Conservation (phyloP, 2,329 filamentous ascomycete species). For the Fusarium paranaense region DNA sequence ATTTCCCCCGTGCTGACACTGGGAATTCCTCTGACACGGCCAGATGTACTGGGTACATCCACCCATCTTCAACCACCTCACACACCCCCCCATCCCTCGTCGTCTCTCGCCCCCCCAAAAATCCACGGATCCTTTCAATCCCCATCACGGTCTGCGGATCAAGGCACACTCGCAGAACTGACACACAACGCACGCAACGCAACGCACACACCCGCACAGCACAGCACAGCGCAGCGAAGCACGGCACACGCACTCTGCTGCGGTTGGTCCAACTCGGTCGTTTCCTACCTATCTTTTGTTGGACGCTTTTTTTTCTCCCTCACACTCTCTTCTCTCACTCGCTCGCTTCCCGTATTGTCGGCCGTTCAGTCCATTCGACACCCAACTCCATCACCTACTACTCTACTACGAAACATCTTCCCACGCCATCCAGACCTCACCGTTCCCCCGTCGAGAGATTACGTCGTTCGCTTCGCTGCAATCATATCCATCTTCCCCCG, state of each 20-base stretch:
- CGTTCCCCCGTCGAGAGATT: slow-evolving; percentile 21
- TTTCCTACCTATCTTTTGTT: slow-evolving; percentile 1
- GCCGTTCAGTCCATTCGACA: slow-evolving; percentile 24
- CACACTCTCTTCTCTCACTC: slow-evolving; percentile 21
- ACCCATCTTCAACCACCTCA: slow-evolving; percentile 2
- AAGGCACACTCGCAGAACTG: slow-evolving; percentile 36
- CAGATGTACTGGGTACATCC: slow-evolving; percentile 24
- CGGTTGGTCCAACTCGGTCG: slow-evolving; percentile 16
- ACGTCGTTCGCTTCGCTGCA: slow-evolving; percentile 33
- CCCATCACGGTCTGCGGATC: slow-evolving; percentile 33
- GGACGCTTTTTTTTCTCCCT: background rate
- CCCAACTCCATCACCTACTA: background rate
- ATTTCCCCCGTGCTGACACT: slow-evolving; percentile 12
- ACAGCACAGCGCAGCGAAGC: slow-evolving; percentile 5
- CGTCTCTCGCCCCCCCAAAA: slow-evolving; percentile 23
- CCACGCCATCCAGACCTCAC: background rate
- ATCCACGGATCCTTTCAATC: slow-evolving; percentile 27
- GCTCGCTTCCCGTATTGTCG: slow-evolving; percentile 20
- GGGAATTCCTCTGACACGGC: background rate
- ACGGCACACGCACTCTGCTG: slow-evolving; percentile 32
- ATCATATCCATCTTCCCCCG: background rate
- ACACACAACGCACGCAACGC: slow-evolving; percentile 32
- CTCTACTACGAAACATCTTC: slow-evolving; percentile 10
- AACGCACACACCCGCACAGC: slow-evolving; percentile 13
- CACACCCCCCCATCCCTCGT: slow-evolving; percentile 18